Conservation (phyloP, 108 stramenopile genomes). For the Skeletonema menzelii region DNA sequence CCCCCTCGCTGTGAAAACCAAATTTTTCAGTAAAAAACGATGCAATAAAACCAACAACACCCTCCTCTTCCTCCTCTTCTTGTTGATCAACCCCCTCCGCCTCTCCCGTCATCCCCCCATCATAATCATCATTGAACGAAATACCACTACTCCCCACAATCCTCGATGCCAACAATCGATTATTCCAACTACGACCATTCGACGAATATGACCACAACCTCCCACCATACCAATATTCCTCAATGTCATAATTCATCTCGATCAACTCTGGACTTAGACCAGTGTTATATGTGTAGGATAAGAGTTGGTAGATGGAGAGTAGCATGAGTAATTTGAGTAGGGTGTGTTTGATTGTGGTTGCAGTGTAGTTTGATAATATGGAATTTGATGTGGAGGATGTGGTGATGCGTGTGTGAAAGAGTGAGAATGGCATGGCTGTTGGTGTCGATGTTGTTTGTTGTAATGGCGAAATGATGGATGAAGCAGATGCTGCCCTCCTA, state of each 20-base stretch:
- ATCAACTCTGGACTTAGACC: constrained; percentile 9
- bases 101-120: not conserved
- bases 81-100: too few species aligned
- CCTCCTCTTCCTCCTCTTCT: not conserved
- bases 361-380: constrained; percentile 16
- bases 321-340: constrained; percentile 17
- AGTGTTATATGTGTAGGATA: constrained; percentile 35
- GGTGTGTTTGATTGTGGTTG: not conserved
- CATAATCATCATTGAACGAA: constrained; percentile 15
- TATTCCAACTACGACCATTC: not conserved
- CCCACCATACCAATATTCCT: constrained; percentile 40
- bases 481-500: not conserved
- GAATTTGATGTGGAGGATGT: not conserved
- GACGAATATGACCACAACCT: not conserved
- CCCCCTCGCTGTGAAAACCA: not conserved
- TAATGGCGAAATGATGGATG: not conserved
- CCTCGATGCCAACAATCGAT: not conserved
- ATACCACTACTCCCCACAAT: constrained; percentile 7
- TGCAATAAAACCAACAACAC: constrained; percentile 10
- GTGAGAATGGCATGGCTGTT: not conserved
- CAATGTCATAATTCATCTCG: constrained; percentile 37
- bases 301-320: constrained; percentile 29
- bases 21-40: not conserved
- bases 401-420: not conserved
- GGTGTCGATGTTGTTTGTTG: not conserved